Conservation (phyloP, 177 flowering plant genomes). For the Vitis hybrid region DNA sequence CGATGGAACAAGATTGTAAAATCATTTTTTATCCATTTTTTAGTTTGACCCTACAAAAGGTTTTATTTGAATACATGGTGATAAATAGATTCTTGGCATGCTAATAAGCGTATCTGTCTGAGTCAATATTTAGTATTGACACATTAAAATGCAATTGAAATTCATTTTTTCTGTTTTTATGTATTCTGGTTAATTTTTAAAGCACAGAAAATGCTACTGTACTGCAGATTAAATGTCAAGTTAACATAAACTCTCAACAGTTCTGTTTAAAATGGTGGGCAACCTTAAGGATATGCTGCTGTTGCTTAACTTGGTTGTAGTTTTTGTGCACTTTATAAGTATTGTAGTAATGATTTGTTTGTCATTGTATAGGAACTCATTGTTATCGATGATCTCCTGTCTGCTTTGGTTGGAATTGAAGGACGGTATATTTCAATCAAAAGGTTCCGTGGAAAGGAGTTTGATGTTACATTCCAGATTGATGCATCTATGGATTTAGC, state of each 20-base stretch:
- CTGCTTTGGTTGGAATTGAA: constrained; percentile 90
- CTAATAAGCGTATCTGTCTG: not conserved
- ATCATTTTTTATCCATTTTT: too few relatives aligned
- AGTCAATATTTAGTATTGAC: too few relatives aligned
- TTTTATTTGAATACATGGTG: not conserved
- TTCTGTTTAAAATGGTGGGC: not conserved
- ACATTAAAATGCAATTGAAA: not conserved
- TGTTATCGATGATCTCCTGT: constrained; percentile 86
- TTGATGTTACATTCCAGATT: constrained; percentile 57
- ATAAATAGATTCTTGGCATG: not conserved
- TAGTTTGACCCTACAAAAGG: too few relatives aligned
- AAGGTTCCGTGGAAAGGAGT: constrained; percentile 58
- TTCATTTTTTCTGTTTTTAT: not conserved
- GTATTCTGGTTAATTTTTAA: not conserved
- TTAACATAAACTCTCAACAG: not conserved
- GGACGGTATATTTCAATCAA: constrained; percentile 81
- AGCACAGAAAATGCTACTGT: not conserved
- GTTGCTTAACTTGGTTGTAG: not conserved
- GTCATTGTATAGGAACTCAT: constrained; percentile 67
- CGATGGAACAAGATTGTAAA: too few relatives aligned
- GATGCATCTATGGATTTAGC: constrained; percentile 92
- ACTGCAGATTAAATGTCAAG: too few relatives aligned
- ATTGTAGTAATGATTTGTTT: not conserved
- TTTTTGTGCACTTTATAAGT: not conserved
- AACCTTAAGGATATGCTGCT: not conserved